phyloP scores from a whole-genome alignment of 225 moss, liverwort and hornwort genomes.

The Neckera pumila region DNA sequence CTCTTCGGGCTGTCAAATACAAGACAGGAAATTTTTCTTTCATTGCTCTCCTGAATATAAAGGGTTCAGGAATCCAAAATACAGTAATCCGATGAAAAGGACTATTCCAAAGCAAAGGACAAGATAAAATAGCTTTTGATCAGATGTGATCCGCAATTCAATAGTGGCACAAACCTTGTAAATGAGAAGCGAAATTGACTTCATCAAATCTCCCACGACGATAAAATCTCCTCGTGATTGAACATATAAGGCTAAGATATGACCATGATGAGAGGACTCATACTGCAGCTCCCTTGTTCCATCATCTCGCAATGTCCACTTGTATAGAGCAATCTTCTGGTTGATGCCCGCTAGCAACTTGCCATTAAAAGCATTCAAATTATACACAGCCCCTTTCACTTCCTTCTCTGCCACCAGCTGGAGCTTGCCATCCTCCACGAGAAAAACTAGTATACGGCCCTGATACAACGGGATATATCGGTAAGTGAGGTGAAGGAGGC shows the following conservation, averaged over 20 bases:
- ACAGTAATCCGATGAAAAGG: neutral
- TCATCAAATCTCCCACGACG: constrained; percentile 95
- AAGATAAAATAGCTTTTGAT: neutral
- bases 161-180: constrained; percentile 57
- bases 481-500: neutral
- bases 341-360: constrained; percentile 91
- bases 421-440: constrained; percentile 89
- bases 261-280: constrained; percentile 93
- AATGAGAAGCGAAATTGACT: constrained; percentile 91
- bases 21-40: neutral
- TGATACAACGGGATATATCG: neutral
- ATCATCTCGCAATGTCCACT: constrained; percentile 86
- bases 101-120: neutral
- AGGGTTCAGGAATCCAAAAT: neutral
- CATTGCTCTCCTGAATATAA: neutral
- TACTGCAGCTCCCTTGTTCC: constrained; percentile 72
- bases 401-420: constrained; percentile 83
- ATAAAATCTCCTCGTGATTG: constrained; percentile 97
- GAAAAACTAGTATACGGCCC: constrained; percentile 88
- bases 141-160: neutral
- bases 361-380: constrained; percentile 91
- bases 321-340: constrained; percentile 86
- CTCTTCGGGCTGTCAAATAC: constrained; percentile 72
- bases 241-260: constrained; percentile 83
- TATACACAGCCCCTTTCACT: constrained; percentile 95